Conservation (phyloP, 371 early-diverging fungal species). For the Lichtheimia ramosa region DNA sequence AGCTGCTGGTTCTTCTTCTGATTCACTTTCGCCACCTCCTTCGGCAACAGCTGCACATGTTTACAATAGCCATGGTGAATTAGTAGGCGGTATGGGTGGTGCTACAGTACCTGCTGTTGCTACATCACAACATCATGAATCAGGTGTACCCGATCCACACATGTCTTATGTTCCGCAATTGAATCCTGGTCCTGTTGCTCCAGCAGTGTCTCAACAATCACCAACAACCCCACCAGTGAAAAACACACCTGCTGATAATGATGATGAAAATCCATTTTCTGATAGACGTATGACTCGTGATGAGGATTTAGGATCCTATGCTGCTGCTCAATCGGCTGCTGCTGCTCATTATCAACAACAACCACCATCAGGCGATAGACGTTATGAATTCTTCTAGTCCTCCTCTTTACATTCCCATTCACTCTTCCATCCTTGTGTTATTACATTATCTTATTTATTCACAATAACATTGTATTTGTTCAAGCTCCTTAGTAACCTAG, state of each 20-base stretch:
- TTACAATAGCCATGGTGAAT: constrained; percentile 3
- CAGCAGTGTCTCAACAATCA: too few species aligned
- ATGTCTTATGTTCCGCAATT: constrained; percentile 7
- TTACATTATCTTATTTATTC: constrained; percentile 1
- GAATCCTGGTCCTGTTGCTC: constrained; percentile 4
- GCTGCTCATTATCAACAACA: constrained; percentile 12
- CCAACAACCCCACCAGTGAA: not conserved
- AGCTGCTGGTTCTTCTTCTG: too few species aligned
- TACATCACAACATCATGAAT: constrained; percentile 2
- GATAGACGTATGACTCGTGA: constrained; percentile 1
- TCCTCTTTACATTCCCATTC: not conserved
- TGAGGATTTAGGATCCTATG: constrained; percentile 9
- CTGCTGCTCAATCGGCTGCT: constrained; percentile 9
- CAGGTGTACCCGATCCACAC: constrained; percentile 1
- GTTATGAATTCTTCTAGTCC: constrained; percentile 10
- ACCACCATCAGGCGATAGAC: not conserved
- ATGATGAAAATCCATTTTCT: constrained; percentile 3
- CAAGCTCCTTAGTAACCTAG: not conserved
- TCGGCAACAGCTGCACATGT: not conserved
- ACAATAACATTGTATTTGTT: not conserved
- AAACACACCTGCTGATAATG: not conserved
- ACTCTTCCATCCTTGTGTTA: not conserved
- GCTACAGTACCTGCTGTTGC: not conserved
- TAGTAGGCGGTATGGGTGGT: constrained; percentile 7
- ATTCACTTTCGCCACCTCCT: too few species aligned